phyloP scores from a whole-genome alignment of 2,329 filamentous ascomycete species.

The Macroventuria anomochaeta region DNA sequence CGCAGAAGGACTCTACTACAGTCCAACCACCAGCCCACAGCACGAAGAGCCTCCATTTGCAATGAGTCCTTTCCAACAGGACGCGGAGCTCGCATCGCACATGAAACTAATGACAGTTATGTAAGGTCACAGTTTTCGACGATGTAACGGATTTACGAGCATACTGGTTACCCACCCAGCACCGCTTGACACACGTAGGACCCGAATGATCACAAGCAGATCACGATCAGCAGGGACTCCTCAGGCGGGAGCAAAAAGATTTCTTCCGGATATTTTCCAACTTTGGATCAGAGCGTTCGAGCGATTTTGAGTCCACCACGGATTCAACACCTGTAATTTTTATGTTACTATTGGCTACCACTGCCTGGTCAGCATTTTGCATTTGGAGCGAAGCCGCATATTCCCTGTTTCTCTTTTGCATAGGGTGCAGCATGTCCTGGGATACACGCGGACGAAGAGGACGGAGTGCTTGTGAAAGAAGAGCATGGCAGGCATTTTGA shows the following conservation, averaged over 20 bases:
- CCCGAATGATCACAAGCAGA: constrained; percentile 13
- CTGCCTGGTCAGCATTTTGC: constrained; percentile 33
- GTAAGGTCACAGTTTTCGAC: constrained; percentile 29
- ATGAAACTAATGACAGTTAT: constrained; percentile 53
- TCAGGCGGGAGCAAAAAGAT: constrained; percentile 30
- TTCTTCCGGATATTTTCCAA: constrained; percentile 36
- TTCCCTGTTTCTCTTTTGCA: constrained; percentile 35
- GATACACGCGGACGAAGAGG: constrained; percentile 24
- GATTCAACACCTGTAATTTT: constrained; percentile 42
- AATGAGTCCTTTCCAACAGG: constrained; percentile 41
- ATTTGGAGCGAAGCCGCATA: constrained; percentile 45
- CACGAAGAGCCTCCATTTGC: constrained; percentile 47
- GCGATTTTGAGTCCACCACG: constrained; percentile 26
- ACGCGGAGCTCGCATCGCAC: constrained; percentile 44
- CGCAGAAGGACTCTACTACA: constrained; percentile 56
- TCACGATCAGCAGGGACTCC: constrained; percentile 29
- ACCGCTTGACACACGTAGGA: constrained; percentile 1
- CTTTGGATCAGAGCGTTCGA: constrained; percentile 44
- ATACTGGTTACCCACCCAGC: constrained; percentile 16
- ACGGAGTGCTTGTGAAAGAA: constrained; percentile 7
- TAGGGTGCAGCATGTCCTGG: constrained; percentile 24
- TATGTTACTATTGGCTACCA: constrained; percentile 34
- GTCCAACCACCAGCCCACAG: constrained; percentile 48
- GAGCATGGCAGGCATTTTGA: constrained; percentile 13
- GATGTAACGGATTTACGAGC: constrained; percentile 24